A percentile compares a stretch with the other conserved stretches of the same genome.
Conservation (phyloP, 441 rosid genomes). For the Arabidopsis hybrid region DNA sequence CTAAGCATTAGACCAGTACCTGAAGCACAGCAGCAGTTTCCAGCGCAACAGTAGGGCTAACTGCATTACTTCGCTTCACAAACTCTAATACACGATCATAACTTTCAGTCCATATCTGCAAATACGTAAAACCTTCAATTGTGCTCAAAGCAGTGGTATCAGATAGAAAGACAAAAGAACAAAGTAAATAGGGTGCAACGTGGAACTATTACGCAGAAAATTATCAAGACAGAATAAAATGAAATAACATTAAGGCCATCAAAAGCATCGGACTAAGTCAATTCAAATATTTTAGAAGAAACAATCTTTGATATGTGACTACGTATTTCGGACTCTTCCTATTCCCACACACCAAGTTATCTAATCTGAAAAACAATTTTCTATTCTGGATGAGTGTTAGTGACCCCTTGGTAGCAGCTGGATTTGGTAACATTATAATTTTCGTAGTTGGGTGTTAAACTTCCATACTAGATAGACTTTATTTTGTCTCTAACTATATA, state of each 20-base stretch:
- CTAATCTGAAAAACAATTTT: not conserved
- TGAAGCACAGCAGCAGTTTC: slow-evolving; percentile 99
- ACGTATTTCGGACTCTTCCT: not conserved
- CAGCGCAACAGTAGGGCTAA: slow-evolving; percentile 92
- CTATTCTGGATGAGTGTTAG: not conserved
- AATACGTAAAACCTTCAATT: slow-evolving; percentile 36
- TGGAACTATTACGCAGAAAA: slow-evolving; percentile 3
- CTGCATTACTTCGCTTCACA: slow-evolving; percentile 94
- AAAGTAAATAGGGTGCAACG: not conserved
- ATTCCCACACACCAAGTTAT: not conserved
- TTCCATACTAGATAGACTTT: not conserved
- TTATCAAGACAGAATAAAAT: slow-evolving; percentile 17
- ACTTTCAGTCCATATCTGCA: slow-evolving; percentile 91
- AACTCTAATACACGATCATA: slow-evolving; percentile 92
- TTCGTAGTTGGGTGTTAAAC: too few relatives aligned
- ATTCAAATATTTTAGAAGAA: slow-evolving; percentile 6
- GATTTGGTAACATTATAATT: not conserved
- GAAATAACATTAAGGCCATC: slow-evolving; percentile 1
- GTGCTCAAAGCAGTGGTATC: slow-evolving; percentile 4
- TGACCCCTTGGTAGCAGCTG: slow-evolving; percentile 22
- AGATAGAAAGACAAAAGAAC: slow-evolving; percentile 15
- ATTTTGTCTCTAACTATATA: not conserved
- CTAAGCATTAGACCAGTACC: slow-evolving; percentile 51
- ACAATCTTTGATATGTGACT: not conserved
- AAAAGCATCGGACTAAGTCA: not conserved